Evolutionary conservation across 2,329 filamentous ascomycete species (phyloP).

Genomic region (Claviceps paspali): DNA sequence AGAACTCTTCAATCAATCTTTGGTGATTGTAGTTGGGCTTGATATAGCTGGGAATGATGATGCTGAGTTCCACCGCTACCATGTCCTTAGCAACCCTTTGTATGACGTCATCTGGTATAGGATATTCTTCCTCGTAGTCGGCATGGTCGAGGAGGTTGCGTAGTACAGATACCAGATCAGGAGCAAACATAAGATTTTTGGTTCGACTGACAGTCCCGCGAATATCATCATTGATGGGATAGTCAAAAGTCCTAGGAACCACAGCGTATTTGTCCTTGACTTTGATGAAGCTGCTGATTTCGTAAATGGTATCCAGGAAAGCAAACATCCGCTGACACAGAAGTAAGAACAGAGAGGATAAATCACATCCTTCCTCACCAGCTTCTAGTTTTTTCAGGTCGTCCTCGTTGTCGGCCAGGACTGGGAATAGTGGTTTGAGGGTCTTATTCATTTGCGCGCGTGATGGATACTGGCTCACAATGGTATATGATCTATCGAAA

Average conservation of each 20-base stretch:
- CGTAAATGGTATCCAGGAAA: conserved; percentile 13
- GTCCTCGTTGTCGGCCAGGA: conserved; percentile 10
- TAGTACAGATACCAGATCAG: conserved; percentile 13
- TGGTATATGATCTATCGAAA: conserved; percentile 10
- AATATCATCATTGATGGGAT: conserved; percentile 8
- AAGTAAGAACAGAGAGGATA: conserved; percentile 10
- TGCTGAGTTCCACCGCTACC: conserved; percentile 12
- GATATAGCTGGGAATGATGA: conserved; percentile 17
- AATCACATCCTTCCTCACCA: conserved; percentile 8
- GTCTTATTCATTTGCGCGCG: conserved; percentile 13
- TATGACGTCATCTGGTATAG: conserved; percentile 12
- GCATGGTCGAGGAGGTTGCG: conserved; percentile 10
- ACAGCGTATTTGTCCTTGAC: conserved; percentile 11
- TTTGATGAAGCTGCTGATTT: conserved; percentile 14
- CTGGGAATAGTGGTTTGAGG: conserved; percentile 10
- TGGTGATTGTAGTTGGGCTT: conserved; percentile 11
- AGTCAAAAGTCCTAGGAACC: conserved; percentile 12
- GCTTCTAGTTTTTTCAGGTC: conserved; percentile 8
- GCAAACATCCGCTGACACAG: conserved; percentile 10
- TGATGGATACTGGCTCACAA: conserved; percentile 7
- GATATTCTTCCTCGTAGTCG: not conserved
- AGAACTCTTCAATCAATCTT: conserved; percentile 11
- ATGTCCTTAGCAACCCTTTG: conserved; percentile 16
- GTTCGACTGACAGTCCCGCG: conserved; percentile 9
- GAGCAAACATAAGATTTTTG: conserved; percentile 13